Evolutionary conservation across 192 early-diverging fungal species (phyloP).

Genomic region (Podila minutissima): DNA sequence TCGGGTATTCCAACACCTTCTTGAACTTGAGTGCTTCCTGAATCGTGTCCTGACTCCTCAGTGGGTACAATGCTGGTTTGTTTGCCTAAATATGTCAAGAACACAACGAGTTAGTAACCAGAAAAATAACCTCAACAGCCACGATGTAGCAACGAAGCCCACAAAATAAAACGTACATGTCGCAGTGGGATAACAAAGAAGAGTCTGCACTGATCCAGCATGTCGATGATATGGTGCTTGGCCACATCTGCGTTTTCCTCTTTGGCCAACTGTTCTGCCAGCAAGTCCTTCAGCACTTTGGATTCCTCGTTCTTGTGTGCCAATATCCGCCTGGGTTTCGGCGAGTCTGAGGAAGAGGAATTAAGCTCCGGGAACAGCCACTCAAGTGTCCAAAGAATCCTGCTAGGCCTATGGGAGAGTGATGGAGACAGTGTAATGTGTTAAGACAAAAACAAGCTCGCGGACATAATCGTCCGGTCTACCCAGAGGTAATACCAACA

Average conservation of each 20-base stretch:
- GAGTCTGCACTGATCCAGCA: conserved; percentile 40
- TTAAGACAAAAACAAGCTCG: conserved; percentile 1
- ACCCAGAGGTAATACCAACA: neutral
- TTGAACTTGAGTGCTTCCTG: conserved; percentile 58
- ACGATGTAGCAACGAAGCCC: no score
- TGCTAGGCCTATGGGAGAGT: conserved; percentile 28
- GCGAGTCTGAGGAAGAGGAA: neutral
- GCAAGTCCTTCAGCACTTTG: conserved; percentile 8
- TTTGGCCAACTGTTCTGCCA: conserved; percentile 7
- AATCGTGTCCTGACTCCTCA: conserved; percentile 46
- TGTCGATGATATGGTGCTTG: conserved; percentile 6
- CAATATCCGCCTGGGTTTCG: conserved; percentile 15
- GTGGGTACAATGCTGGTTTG: conserved; percentile 54
- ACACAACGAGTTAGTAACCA: conserved; percentile 15
- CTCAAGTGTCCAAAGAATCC: conserved; percentile 61
- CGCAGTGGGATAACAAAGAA: conserved; percentile 54
- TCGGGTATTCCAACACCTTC: conserved; percentile 61
- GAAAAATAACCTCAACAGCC: neutral
- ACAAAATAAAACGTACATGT: conserved; percentile 31
- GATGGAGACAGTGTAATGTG: neutral
- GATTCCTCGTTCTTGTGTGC: conserved; percentile 38
- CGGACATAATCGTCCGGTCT: neutral
- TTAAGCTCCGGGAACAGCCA: conserved; percentile 46
- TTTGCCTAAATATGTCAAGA: conserved; percentile 45
- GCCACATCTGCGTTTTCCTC: conserved; percentile 19